Conservation (phyloP, 2,329 filamentous ascomycete genomes). For the Colletotrichum siamense region DNA sequence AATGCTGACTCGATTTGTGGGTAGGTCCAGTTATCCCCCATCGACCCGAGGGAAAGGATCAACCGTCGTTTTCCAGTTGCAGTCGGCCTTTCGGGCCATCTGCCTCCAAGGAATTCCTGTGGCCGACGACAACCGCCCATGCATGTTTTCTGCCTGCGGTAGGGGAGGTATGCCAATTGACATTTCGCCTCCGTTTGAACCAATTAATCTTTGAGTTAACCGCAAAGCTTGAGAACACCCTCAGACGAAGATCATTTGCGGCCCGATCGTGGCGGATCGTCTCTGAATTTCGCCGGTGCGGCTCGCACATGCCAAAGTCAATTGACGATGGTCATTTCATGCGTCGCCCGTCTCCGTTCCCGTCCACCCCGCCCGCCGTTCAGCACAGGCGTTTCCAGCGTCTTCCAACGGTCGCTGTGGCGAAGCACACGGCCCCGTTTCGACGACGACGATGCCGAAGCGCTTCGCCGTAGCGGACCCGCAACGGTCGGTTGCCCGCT, state of each 20-base stretch:
- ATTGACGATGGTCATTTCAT: neutral
- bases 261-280: neutral
- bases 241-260: neutral
- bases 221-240: neutral
- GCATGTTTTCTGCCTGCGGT: neutral
- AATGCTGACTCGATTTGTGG: constrained; percentile 17
- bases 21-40: neutral
- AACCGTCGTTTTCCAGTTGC: neutral
- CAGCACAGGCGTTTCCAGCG: neutral
- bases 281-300: neutral
- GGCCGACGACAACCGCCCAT: neutral
- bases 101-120: neutral
- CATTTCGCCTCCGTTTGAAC: neutral
- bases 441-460: constrained; percentile 11
- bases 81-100: constrained; percentile 1
- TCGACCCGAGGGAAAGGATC: neutral
- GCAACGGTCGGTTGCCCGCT: neutral
- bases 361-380: neutral
- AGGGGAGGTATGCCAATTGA: neutral
- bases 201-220: neutral
- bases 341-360: neutral
- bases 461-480: constrained; percentile 3
- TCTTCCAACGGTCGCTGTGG: neutral
- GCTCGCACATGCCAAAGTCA: neutral
- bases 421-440: constrained; percentile 5